Evolutionary conservation across 164 flowering plant genomes (phyloP).

Genomic region (Kingdonia uniflora): DNA sequence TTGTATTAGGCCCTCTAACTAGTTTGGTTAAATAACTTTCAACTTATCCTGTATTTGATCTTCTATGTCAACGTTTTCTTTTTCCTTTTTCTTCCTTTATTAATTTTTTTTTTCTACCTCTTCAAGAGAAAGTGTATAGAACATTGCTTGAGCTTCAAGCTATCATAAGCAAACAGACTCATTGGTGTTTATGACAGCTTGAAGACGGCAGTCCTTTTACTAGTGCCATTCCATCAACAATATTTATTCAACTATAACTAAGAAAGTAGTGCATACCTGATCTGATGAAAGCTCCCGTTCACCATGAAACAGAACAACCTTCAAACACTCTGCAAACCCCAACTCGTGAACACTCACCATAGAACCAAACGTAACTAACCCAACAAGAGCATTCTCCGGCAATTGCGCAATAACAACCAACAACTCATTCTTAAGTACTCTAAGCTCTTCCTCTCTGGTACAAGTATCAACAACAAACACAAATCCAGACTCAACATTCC

Average conservation of each 20-base stretch:
- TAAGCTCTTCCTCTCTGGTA: constrained; percentile 52
- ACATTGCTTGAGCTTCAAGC: too few relatives aligned
- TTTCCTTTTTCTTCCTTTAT: too few relatives aligned
- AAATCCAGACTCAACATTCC: constrained; percentile 71
- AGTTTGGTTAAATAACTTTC: too few relatives aligned
- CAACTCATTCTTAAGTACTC: constrained; percentile 67
- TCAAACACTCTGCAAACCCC: constrained; percentile 58
- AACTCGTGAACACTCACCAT: constrained; percentile 81
- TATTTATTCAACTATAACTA: background rate
- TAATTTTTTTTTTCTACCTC: too few relatives aligned
- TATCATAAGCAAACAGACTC: too few relatives aligned
- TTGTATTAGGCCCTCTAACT: too few relatives aligned
- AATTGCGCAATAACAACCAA: constrained; percentile 51
- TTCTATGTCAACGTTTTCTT: too few relatives aligned
- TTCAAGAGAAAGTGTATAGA: too few relatives aligned
- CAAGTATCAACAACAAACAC: constrained; percentile 87
- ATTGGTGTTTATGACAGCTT: too few relatives aligned
- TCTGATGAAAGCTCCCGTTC: constrained; percentile 60
- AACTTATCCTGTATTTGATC: too few relatives aligned
- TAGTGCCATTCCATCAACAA: too few relatives aligned
- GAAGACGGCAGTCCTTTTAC: too few relatives aligned
- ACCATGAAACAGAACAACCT: constrained; percentile 73
- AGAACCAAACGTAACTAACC: constrained; percentile 63
- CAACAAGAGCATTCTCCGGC: constrained; percentile 78
- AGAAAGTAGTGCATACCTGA: constrained; percentile 31